Base-by-base conservation (phyloP, 177 flowering plant genomes). In the Vitis hybrid region DNA sequence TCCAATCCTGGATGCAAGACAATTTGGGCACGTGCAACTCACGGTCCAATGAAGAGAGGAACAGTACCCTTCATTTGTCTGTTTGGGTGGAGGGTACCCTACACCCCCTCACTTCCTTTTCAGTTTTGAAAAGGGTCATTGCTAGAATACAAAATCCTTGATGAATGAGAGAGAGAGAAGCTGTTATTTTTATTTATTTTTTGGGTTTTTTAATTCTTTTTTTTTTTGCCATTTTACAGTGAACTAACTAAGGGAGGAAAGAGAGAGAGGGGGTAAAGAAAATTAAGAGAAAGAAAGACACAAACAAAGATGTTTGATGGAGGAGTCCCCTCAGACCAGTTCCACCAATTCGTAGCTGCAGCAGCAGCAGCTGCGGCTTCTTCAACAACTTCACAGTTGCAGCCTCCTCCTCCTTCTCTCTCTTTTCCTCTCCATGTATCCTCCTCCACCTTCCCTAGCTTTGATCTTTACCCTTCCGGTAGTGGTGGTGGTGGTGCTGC, bases 261-360 rank as follows among this genome's bases (percentile, higher is more conserved):
- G 57, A 66, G 58, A 66, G 57, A 58, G 64, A n/a, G n/a, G n/a
- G 55, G 30, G 11, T 27, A 32, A 17, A 63, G 53, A 48, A 15
- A n/a, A 61, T 55, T n/a, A 15, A 27, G 11, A 35, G 48, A 18
- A 49, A 27, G 48, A 21, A 49, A 59, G 17, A 17, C 9, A 65
- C 12, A n/a, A 61, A 69, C 11, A 58, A 77, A 69, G 49, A 86
- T 87, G 90, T 87, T 85, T 79, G 85, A 85, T 76, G 90, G 85
- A 83, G 90, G 85, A 83, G 77, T 75, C 4, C 79, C 71, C 20
- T 5, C 78, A 58, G 85, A 85, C 12, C 88, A 83, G 62, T 75
- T 83, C 18, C 84, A 84, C 79, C 86, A 83, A 76, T 86, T 86
- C 85, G 70, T 83, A 70, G 77, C 46, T 41, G 46, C 46, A 41